Percentiles rank a stretch among this genome's conserved stretches.
These are phyloP conservation scores for Albizia julibrissin DNA, from an alignment of 306 rosid genomes.

Conservation along the genomic window DNA sequence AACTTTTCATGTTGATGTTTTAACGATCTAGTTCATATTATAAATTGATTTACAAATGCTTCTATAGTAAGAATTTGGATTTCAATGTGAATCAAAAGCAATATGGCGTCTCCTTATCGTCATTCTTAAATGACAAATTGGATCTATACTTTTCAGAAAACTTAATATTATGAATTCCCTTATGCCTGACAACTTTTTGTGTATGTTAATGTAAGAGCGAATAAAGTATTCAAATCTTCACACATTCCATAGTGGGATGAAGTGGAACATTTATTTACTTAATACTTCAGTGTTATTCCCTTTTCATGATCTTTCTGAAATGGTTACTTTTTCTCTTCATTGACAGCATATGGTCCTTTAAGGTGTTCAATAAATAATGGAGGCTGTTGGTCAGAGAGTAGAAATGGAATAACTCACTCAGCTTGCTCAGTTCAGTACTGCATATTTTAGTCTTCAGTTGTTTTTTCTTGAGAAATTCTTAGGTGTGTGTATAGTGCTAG, in stretches of 20 bases:
- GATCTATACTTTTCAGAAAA: not conserved
- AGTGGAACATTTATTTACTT: slow-evolving; percentile 2
- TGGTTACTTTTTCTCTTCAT: slow-evolving; percentile 19
- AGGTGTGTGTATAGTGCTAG: not conserved
- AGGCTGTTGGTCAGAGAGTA: slow-evolving; percentile 86
- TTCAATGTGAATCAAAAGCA: slow-evolving; percentile 4
- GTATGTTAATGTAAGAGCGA: not conserved
- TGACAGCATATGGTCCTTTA: slow-evolving; percentile 91
- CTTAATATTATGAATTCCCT: not conserved
- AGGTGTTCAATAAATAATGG: slow-evolving; percentile 85
- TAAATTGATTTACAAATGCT: not conserved
- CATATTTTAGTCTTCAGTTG: slow-evolving; percentile 27
- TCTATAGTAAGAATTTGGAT: not conserved
- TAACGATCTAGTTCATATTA: not conserved
- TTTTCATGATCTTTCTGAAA: slow-evolving; percentile 29
- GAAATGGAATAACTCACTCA: slow-evolving; percentile 54
- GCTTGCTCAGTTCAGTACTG: slow-evolving; percentile 96
- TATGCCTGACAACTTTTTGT: not conserved
- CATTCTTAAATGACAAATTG: not conserved
- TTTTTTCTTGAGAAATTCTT: slow-evolving; percentile 1
- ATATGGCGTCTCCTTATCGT: not conserved
- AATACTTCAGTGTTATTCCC: not conserved
- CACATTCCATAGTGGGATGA: slow-evolving; percentile 4
- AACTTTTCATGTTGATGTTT: not conserved
- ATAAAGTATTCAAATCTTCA: not conserved